Percentiles rank a stretch among this genome's conserved stretches.
Evolutionary conservation across 1,284 basidiomycete species (phyloP).

Genomic region (Marasmius fiardii): DNA sequence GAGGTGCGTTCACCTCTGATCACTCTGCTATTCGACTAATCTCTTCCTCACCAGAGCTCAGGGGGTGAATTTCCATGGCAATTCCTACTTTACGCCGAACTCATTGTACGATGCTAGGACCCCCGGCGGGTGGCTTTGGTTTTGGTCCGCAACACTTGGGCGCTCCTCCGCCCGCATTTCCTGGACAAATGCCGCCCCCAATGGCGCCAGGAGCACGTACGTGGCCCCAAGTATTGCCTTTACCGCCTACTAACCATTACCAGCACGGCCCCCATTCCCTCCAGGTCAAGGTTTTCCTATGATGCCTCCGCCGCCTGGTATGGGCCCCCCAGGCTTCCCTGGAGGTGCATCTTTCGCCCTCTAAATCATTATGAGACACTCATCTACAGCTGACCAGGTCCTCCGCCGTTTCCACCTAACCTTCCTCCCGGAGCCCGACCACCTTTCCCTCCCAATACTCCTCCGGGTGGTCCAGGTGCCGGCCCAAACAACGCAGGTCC

Average conservation of each 20-base stretch:
- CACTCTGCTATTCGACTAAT: background rate
- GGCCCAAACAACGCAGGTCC: conserved; percentile 28
- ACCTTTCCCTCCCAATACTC: conserved; percentile 59
- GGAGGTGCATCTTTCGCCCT: conserved; percentile 1
- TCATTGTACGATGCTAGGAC: conserved; percentile 60
- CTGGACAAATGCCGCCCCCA: background rate
- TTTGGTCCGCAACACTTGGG: conserved; percentile 75
- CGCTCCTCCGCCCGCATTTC: conserved; percentile 29
- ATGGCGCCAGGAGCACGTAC: conserved; percentile 27
- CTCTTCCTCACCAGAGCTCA: background rate
- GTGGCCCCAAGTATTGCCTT: conserved; percentile 8
- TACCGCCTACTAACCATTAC: conserved; percentile 11
- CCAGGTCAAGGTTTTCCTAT: conserved; percentile 42
- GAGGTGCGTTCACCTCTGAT: conserved; percentile 36
- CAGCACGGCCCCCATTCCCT: conserved; percentile 69
- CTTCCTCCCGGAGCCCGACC: conserved; percentile 23
- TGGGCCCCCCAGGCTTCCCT: conserved; percentile 10
- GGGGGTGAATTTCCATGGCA: background rate
- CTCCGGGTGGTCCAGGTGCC: conserved; percentile 23
- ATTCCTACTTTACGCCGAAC: background rate
- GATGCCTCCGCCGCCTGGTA: conserved; percentile 15
- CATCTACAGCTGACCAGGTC: background rate
- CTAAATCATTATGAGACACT: background rate
- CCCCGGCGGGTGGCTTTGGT: conserved; percentile 80
- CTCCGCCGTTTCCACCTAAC: conserved; percentile 37